Conservation (phyloP, 371 early-diverging fungal genomes). For the Mortierella sp. region DNA sequence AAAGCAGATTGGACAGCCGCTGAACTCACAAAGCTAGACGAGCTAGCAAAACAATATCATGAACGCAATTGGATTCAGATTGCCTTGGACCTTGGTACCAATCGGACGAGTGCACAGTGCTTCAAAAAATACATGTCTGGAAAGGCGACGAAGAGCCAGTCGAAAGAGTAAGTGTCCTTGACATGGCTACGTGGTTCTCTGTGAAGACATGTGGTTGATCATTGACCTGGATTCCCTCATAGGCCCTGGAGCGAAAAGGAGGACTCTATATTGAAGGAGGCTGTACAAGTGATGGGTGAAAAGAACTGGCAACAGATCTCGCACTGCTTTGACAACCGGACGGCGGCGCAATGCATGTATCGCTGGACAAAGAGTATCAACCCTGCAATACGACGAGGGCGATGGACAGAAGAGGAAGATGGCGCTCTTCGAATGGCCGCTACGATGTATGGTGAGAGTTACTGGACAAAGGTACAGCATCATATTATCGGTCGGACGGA, state of each 20-base stretch:
- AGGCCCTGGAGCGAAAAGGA: constrained; percentile 73
- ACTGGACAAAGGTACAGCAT: constrained; percentile 80
- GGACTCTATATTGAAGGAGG: constrained; percentile 64
- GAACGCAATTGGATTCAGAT: constrained; percentile 71
- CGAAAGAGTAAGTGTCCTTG: constrained; percentile 46
- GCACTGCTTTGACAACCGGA: constrained; percentile 71
- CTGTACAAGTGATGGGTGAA: constrained; percentile 70
- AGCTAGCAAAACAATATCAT: constrained; percentile 57
- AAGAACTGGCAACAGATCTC: constrained; percentile 79
- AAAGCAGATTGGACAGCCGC: constrained; percentile 71
- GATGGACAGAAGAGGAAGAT: constrained; percentile 85
- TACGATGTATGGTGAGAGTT: constrained; percentile 71
- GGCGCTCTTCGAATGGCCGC: constrained; percentile 72
- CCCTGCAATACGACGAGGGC: constrained; percentile 78
- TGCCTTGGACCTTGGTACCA: constrained; percentile 68
- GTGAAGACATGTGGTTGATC: no score
- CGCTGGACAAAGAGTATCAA: constrained; percentile 82
- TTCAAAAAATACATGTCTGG: constrained; percentile 72
- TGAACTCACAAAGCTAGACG: constrained; percentile 62
- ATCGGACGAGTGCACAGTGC: constrained; percentile 84
- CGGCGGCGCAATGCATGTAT: constrained; percentile 85
- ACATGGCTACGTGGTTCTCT: no score
- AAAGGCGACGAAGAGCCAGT: constrained; percentile 57
- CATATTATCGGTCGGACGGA: constrained; percentile 84
- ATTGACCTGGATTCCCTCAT: background rate